Evolutionary conservation across 441 rosid species (phyloP).

Genomic region (Croton laevigatus): DNA sequence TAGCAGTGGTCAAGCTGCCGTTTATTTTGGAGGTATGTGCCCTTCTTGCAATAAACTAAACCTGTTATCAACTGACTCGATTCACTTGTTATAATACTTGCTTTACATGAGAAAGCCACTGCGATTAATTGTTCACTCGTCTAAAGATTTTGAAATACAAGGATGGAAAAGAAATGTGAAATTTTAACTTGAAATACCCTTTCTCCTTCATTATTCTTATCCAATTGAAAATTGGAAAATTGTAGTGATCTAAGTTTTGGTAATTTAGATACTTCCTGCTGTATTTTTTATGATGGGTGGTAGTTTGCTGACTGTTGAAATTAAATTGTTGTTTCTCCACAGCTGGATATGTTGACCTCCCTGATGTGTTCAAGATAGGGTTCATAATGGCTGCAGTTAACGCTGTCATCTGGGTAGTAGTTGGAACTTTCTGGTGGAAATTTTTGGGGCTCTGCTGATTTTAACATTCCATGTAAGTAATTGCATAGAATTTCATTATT

Average conservation of each 20-base stretch:
- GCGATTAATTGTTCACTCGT: background rate
- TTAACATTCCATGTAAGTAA: conserved; percentile 23
- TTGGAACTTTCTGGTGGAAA: conserved; percentile 95
- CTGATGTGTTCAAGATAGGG: conserved; percentile 84
- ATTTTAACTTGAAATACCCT: background rate
- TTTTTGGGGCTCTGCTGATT: conserved; percentile 80
- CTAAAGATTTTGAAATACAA: background rate
- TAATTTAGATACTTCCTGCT: background rate
- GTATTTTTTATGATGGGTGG: background rate
- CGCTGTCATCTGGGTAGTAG: conserved; percentile 74
- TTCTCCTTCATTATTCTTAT: background rate
- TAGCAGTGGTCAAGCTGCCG: conserved; percentile 98
- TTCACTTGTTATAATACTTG: background rate
- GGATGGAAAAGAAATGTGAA: background rate
- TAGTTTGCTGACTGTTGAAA: conserved; percentile 15
- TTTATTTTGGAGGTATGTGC: conserved; percentile 82
- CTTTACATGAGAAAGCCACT: no score
- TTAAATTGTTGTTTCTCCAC: conserved; percentile 24
- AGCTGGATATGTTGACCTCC: conserved; percentile 90
- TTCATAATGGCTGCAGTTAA: conserved; percentile 71
- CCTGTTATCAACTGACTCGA: background rate
- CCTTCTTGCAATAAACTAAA: conserved; percentile 12
- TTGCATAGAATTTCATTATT: conserved; percentile 13
- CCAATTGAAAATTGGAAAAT: background rate
- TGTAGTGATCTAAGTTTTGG: no score